Percentiles rank a stretch among this genome's conserved stretches.
Evolutionary conservation across 805 yeast species (phyloP).

Genomic region (Clavispora fructus): DNA sequence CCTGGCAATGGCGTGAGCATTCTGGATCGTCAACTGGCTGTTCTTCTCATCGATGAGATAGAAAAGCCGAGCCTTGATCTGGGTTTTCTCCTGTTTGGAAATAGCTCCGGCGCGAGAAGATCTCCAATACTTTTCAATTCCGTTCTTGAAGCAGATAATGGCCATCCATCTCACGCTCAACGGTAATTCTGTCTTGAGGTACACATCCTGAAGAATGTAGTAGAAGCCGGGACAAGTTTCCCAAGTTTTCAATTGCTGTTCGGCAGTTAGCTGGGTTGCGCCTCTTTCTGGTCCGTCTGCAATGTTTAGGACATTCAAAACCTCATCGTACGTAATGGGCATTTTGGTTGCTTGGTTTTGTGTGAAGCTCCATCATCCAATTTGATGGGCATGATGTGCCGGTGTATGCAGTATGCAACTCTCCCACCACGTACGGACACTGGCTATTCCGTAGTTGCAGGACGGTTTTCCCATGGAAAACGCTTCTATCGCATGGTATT

Average conservation of each 20-base stretch:
- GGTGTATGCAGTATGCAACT: neutral
- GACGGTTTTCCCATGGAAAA: neutral
- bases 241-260: slow-evolving; percentile 65
- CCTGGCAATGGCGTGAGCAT: slow-evolving; percentile 75
- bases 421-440: neutral
- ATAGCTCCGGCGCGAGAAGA: slow-evolving; percentile 50
- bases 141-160: slow-evolving; percentile 82
- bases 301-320: slow-evolving; percentile 23
- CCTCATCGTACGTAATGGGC: slow-evolving; percentile 23
- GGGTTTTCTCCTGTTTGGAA: slow-evolving; percentile 61
- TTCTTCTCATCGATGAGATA: slow-evolving; percentile 62
- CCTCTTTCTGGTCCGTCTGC: slow-evolving; percentile 43
- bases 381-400: neutral
- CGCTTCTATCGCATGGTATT: neutral
- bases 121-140: slow-evolving; percentile 82
- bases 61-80: slow-evolving; percentile 57
- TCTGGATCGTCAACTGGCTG: slow-evolving; percentile 70
- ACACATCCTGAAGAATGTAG: slow-evolving; percentile 49
- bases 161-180: slow-evolving; percentile 81
- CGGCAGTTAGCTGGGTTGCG: slow-evolving; percentile 57
- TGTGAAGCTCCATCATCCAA: neutral
- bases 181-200: slow-evolving; percentile 53
- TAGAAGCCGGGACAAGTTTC: slow-evolving; percentile 59
- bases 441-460: neutral
- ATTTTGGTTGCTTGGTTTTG: slow-evolving; percentile 5